Evolutionary conservation across 2,329 filamentous ascomycete species (phyloP).

Genomic region (Rhytidhysteron rufulum): DNA sequence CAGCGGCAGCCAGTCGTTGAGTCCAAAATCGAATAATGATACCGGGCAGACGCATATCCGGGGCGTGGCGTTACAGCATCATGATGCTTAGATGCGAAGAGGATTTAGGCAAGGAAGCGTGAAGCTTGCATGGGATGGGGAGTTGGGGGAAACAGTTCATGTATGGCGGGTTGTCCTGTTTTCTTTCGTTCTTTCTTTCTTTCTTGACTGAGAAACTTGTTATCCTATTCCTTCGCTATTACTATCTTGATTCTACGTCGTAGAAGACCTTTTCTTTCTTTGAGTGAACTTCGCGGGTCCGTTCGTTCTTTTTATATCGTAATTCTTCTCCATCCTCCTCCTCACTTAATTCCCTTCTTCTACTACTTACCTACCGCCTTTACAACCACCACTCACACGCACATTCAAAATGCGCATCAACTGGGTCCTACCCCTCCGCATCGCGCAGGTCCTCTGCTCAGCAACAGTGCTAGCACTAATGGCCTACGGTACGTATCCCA

Average conservation of each 20-base stretch:
- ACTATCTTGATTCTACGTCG: neutral
- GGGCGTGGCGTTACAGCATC: too few species aligned
- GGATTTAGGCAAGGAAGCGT: too few species aligned
- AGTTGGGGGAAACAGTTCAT: too few species aligned
- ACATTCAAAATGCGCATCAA: constrained; percentile 47
- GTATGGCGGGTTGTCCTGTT: too few species aligned
- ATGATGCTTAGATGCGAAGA: too few species aligned
- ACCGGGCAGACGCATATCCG: too few species aligned
- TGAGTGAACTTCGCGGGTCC: neutral
- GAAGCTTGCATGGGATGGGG: too few species aligned
- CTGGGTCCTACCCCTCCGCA: constrained; percentile 61
- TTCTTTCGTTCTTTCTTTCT: too few species aligned
- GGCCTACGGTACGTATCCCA: constrained; percentile 59
- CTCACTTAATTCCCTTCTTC: neutral
- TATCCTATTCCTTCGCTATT: too few species aligned
- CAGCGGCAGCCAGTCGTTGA: too few species aligned
- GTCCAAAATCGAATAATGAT: too few species aligned
- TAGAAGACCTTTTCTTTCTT: neutral
- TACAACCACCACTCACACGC: constrained; percentile 2
- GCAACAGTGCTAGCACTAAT: constrained; percentile 73
- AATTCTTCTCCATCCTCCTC: neutral
- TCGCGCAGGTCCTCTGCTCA: constrained; percentile 63
- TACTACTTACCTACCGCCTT: constrained; percentile 3
- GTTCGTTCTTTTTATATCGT: neutral
- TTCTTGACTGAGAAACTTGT: too few species aligned